Conservation (phyloP, 2,329 filamentous ascomycete genomes). For the Plectosphaerella sp. region DNA sequence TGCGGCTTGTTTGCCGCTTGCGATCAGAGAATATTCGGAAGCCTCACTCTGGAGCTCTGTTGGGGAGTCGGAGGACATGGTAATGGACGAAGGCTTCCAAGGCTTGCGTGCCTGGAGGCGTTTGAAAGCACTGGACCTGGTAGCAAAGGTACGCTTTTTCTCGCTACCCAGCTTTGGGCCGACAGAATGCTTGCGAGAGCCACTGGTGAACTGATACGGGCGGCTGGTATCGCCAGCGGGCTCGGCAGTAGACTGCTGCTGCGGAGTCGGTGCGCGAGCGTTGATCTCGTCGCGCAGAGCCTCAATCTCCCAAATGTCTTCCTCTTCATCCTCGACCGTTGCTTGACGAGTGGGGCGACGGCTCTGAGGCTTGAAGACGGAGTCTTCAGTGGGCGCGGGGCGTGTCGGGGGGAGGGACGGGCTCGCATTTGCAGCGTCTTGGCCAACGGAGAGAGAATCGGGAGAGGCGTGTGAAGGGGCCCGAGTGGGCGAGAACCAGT, state of each 20-base stretch:
- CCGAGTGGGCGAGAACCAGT: conserved; percentile 9
- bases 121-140: neutral
- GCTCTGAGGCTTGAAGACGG: neutral
- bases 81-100: neutral
- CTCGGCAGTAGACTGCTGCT: conserved; percentile 14
- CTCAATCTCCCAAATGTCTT: conserved; percentile 55
- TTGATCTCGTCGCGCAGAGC: conserved; percentile 37
- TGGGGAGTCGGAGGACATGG: neutral
- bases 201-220: neutral
- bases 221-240: neutral
- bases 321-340: conserved; percentile 32
- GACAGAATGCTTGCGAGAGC: conserved; percentile 13
- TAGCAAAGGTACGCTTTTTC: neutral
- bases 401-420: too few species aligned
- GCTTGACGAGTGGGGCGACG: neutral
- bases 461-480: neutral
- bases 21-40: conserved; percentile 42
- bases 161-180: conserved; percentile 1
- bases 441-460: too few species aligned
- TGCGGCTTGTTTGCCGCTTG: conserved; percentile 14
- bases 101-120: neutral
- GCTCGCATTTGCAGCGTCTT: too few species aligned
- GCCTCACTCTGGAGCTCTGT: conserved; percentile 12
- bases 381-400: too few species aligned
- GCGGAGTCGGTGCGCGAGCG: conserved; percentile 12